Conservation (phyloP, 139 green algal genomes). For the Zygnema cylindricum region DNA sequence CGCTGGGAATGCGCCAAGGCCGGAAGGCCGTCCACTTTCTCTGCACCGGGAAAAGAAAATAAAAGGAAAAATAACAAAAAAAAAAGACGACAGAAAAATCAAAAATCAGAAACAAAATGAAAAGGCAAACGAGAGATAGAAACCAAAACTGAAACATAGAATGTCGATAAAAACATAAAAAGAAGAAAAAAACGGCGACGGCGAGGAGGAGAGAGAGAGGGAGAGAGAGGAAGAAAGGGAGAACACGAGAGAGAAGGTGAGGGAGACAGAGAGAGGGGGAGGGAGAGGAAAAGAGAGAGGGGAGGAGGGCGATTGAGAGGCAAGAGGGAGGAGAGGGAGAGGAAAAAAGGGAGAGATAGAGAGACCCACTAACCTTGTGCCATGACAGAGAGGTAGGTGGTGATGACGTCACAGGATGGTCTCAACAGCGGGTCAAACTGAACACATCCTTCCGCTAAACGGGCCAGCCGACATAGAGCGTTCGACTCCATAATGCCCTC, state of each 20-base stretch:
- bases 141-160: too few relatives aligned
- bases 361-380: neutral
- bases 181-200: too few relatives aligned
- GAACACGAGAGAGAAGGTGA: too few relatives aligned
- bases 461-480: neutral
- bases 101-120: neutral
- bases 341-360: too few relatives aligned
- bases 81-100: neutral
- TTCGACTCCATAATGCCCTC: neutral
- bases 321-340: too few relatives aligned
- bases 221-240: too few relatives aligned
- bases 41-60: neutral
- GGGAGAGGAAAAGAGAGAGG: too few relatives aligned
- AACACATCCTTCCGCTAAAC: constrained; percentile 15
- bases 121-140: neutral
- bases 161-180: too few relatives aligned
- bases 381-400: constrained; percentile 17
- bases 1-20: neutral
- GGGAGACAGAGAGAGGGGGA: too few relatives aligned
- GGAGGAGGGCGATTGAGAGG: too few relatives aligned
- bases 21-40: neutral
- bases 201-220: too few relatives aligned
- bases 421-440: constrained; percentile 35
- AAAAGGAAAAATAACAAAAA: constrained; percentile 12
- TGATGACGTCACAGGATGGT: constrained; percentile 24